Conservation (phyloP, 164 flowering plant genomes). For the Pachysandra terminalis region DNA sequence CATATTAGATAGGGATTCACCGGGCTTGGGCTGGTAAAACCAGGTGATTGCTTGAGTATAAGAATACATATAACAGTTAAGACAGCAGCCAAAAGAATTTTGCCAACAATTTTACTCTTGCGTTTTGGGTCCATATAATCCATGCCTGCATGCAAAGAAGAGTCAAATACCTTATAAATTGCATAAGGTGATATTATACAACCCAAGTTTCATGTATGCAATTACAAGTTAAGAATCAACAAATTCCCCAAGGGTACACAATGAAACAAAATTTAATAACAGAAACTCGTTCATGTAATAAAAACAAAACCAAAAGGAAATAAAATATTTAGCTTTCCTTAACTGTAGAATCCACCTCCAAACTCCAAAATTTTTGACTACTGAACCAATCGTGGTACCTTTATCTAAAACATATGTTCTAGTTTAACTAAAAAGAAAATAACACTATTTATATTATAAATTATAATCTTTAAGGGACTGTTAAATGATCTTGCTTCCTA, state of each 20-base stretch:
- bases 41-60: conserved; percentile 67
- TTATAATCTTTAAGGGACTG: too few species aligned
- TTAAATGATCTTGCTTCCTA: too few species aligned
- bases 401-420: too few species aligned
- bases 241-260: not conserved
- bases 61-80: conserved; percentile 69
- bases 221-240: not conserved
- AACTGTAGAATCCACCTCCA: too few species aligned
- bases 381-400: too few species aligned
- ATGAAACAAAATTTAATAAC: not conserved
- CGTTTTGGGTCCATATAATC: conserved; percentile 74
- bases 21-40: conserved; percentile 48
- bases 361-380: too few species aligned
- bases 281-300: not conserved
- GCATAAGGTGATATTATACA: not conserved
- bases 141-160: conserved; percentile 48
- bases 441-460: too few species aligned
- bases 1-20: conserved; percentile 31
- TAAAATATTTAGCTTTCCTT: too few species aligned
- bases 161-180: not conserved
- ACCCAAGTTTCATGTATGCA: not conserved
- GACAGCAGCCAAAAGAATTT: conserved; percentile 61
- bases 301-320: too few species aligned
- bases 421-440: too few species aligned
- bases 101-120: conserved; percentile 60